Evolutionary conservation across 495 filamentous ascomycete genomes (phyloP).

Genomic region (Neurospora cerealis): DNA sequence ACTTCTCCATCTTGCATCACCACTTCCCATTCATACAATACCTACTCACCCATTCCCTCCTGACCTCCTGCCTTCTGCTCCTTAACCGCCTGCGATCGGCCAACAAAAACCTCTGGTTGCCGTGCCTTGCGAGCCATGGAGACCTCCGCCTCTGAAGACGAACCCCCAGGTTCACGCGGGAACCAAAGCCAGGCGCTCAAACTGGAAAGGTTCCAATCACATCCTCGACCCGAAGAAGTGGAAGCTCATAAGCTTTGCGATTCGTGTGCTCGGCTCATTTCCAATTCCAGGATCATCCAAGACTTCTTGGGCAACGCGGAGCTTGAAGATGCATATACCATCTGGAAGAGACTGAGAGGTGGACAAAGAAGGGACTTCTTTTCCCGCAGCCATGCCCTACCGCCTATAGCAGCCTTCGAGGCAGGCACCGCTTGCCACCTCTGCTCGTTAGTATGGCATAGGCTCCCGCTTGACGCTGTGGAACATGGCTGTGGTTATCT

Average conservation of each 20-base stretch:
- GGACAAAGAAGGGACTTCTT: not conserved
- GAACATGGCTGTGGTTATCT: not conserved
- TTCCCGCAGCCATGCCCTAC: not conserved
- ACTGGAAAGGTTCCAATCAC: not conserved
- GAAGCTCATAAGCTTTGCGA: not conserved
- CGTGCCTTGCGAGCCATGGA: not conserved
- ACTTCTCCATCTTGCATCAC: not conserved
- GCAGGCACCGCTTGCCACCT: not conserved
- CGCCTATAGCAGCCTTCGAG: not conserved
- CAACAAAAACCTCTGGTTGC: not conserved
- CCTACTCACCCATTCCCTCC: not conserved
- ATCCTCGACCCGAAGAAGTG: not conserved
- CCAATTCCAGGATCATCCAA: not conserved
- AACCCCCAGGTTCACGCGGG: not conserved
- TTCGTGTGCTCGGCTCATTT: not conserved
- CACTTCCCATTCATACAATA: not conserved
- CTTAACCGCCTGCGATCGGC: not conserved
- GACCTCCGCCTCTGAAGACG: not conserved
- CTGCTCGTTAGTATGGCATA: not conserved
- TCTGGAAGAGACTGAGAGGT: not conserved
- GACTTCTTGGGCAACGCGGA: not conserved
- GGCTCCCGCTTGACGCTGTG: not conserved
- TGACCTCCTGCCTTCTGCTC: no score
- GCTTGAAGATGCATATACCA: not conserved
- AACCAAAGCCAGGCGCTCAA: not conserved